Percentiles rank a stretch among this genome's conserved stretches.
These are phyloP conservation scores for Nemania sp. DNA, from an alignment of 2,329 filamentous ascomycete species.

Conservation along the genomic window DNA sequence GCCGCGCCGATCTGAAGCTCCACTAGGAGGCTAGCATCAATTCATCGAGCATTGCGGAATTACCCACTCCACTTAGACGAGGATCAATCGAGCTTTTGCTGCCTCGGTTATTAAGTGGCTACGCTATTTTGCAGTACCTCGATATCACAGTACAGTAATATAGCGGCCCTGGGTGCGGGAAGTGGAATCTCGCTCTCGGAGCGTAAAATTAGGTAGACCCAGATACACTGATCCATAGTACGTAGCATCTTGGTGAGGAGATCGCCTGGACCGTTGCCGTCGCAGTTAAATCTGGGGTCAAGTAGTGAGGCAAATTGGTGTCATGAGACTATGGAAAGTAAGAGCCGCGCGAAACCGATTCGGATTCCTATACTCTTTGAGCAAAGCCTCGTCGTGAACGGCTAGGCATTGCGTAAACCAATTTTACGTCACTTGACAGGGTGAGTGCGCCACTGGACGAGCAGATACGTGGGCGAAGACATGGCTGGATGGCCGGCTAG, in stretches of 20 bases:
- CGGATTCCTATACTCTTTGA: background rate
- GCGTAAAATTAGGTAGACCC: background rate
- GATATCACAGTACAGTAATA: background rate
- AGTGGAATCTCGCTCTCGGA: background rate
- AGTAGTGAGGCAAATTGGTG: too few species aligned
- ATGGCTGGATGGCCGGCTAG: slow-evolving; percentile 6
- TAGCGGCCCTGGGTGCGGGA: background rate
- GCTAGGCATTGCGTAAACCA: background rate
- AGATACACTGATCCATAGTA: background rate
- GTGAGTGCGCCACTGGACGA: background rate
- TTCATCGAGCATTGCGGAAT: background rate
- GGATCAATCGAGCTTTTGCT: background rate
- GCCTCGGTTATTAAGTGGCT: background rate
- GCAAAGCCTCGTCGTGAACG: background rate
- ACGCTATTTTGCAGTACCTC: background rate
- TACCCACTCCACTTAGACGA: background rate
- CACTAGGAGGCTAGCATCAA: background rate
- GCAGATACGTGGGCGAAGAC: background rate
- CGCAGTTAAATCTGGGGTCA: too few species aligned
- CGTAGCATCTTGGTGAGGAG: background rate
- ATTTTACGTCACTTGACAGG: background rate
- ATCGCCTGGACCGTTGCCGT: background rate
- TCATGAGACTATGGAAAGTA: background rate
- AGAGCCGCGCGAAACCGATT: slow-evolving; percentile 1
- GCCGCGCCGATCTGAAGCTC: background rate